A percentile compares a stretch with the other conserved stretches of the same genome.
Evolutionary conservation across 2,329 filamentous ascomycete species (phyloP).

Genomic region (Rutstroemia sp.): DNA sequence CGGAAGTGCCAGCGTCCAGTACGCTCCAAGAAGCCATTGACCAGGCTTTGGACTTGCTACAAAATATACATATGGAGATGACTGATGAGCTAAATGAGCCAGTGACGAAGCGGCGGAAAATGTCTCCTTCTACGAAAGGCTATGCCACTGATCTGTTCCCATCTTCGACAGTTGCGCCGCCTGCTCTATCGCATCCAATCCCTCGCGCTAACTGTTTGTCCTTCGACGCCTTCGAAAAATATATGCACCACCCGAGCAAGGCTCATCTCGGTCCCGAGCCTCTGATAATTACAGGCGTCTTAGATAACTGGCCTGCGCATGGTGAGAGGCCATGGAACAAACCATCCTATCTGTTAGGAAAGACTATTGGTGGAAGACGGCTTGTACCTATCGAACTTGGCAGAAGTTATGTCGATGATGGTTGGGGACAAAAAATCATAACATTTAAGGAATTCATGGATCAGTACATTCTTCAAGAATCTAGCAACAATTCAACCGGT

Average conservation of each 20-base stretch:
- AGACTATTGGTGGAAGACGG: conserved; percentile 68
- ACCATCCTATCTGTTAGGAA: conserved; percentile 65
- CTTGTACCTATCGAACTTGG: conserved; percentile 84
- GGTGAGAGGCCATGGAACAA: conserved; percentile 59
- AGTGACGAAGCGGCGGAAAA: conserved; percentile 19
- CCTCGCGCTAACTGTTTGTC: conserved; percentile 33
- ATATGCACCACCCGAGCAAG: conserved; percentile 42
- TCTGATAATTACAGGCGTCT: conserved; percentile 59
- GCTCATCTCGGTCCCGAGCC: conserved; percentile 43
- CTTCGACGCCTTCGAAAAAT: conserved; percentile 52
- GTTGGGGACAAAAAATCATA: conserved; percentile 78
- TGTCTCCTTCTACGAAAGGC: neutral
- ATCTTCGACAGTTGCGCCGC: conserved; percentile 31
- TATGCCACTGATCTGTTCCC: conserved; percentile 15
- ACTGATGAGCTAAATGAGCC: neutral
- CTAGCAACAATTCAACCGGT: conserved; percentile 38
- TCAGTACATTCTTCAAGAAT: conserved; percentile 19
- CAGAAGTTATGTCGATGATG: conserved; percentile 76
- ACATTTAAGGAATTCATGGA: conserved; percentile 65
- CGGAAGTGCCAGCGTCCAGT: conserved; percentile 13
- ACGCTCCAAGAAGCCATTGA: conserved; percentile 34
- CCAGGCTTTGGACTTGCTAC: conserved; percentile 57
- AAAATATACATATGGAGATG: conserved; percentile 36
- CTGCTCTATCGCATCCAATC: conserved; percentile 36
- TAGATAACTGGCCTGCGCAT: conserved; percentile 72